Evolutionary conservation across 495 filamentous ascomycete genomes (phyloP), one percentile per base, ranked within the genome.

Genomic region (Neurospora sp.): DNA sequence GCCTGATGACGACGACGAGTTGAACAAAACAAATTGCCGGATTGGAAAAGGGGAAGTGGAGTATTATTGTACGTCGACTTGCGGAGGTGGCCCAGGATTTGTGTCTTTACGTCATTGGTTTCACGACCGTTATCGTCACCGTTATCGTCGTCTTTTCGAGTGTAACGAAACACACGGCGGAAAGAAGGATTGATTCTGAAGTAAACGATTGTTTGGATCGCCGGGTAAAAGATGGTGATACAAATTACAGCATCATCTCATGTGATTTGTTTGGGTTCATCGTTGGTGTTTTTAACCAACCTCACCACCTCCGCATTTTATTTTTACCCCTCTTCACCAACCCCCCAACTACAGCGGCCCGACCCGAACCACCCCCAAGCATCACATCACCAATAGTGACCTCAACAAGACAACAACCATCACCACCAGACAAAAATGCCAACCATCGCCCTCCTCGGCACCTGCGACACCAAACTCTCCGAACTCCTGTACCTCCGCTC

Each of bases 401-500:
- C 12, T 1, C 53, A 35, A 16, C 31, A 31, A 31, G 27, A 31
- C 27, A 31, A 31, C 2, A 3, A 31, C n/a, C n/a, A 53, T 53
- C 3, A 35, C 37, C 31, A 35, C 16, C 22, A 12, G 27, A 22
- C 53, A 31, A 73, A 41, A 39, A 82, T 82, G 81, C 74, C 77
- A 8, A 83, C 81, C n/a, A 83, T 93, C 45, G 81, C 86, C 71
- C 79, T 92, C 35, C 76, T 92, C 40, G 90, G 90, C 70, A 93
- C 90, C 14, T 88, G 86, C 78, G 90, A 93, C 78, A 91, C 90
- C 69, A 93, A 93, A 75, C 84, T 89, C 12, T 41, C 80, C 5
- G 88, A 91, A 74, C 82, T 89, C 12, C 82, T 90, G 17, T 90
- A 87, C 79, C 83, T 89, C 39, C 81, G 84, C 59, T 76, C 81